Base-by-base conservation (phyloP, 163 green algal genomes). In the Chloromonas sp. region DNA sequence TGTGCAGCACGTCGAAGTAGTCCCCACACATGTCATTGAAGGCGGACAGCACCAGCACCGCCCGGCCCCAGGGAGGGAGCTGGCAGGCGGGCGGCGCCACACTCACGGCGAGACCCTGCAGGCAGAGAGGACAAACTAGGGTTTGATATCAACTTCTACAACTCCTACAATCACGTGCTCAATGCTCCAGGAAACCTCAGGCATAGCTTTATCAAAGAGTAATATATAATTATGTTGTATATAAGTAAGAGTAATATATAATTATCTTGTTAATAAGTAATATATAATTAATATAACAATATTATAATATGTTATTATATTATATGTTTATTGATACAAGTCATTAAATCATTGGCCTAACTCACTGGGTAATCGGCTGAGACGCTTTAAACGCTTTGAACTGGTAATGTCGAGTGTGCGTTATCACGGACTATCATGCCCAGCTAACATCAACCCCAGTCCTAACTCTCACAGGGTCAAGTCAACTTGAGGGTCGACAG, bases 1-100 rank as follows among this genome's bases (percentile, higher is more conserved):
- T 84, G 81, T 92, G 84, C 83, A 95, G 82, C 71, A 84, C 87
- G 82, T 95, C 92, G 59, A 89, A 81, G 83, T 95, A 95, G 0
- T 90, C 89, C 0, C 92, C 92, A 14, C 86, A 91, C 91, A 95
- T 90, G 86, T 93, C 88, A 83, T 89, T 94, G 85, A 88, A 90
- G 82, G 86, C 91, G 58, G 83, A 74, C 14, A 95, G 15, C 62
- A 79, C 36, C 60, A 92, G 84, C 83, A 88, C 84, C 61, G 88
- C 60, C 15, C 82, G 66, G 70, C 87, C 87, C 88, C 89, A 93
- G 0, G 90, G 87, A 13, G 74, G 60, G 71, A 95, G 82, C 58
- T 84, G 71, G 70, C 60, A 82, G 60, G 82, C 78, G 60, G 62
- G 76, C 8, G 90, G 90, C 15, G 36, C 15, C 79, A 94, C 83